These are phyloP conservation scores for Basipetospora chlamydospora DNA, from an alignment of 2,329 filamentous ascomycete genomes.

Conservation along the genomic window DNA sequence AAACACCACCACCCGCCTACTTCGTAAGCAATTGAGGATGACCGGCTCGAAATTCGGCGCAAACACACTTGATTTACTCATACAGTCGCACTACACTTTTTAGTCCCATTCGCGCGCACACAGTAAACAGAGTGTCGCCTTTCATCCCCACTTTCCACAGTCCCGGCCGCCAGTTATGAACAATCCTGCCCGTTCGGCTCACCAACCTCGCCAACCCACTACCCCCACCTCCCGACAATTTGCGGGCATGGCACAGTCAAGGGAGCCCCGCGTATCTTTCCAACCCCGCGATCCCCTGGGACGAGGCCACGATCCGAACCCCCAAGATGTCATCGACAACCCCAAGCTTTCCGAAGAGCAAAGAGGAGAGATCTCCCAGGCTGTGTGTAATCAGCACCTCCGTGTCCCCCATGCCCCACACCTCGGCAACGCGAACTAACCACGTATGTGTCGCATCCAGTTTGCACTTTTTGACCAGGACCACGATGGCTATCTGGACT, in stretches of 20 bases:
- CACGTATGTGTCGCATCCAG: slow-evolving; percentile 4
- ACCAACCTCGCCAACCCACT: slow-evolving; percentile 4
- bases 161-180: slow-evolving; percentile 1
- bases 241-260: slow-evolving; percentile 5
- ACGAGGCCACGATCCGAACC: slow-evolving; percentile 2
- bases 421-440: no score
- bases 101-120: no score
- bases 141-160: no score
- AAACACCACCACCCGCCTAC: no score
- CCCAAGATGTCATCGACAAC: slow-evolving; percentile 5
- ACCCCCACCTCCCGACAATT: slow-evolving; percentile 3
- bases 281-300: slow-evolving; percentile 4
- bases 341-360: slow-evolving; percentile 11
- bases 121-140: no score
- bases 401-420: no score
- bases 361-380: slow-evolving; percentile 10
- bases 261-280: slow-evolving; percentile 5
- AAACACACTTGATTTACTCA: no score
- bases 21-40: no score
- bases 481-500: slow-evolving; percentile 68
- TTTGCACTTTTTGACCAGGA: slow-evolving; percentile 11
- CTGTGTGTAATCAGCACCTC: slow-evolving; percentile 5
- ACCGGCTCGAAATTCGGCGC: no score
- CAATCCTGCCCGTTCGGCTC: slow-evolving; percentile 3
- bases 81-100: no score